phyloP scores from a whole-genome alignment of 73 alveolate genomes.

The Symbiodinium natans region DNA sequence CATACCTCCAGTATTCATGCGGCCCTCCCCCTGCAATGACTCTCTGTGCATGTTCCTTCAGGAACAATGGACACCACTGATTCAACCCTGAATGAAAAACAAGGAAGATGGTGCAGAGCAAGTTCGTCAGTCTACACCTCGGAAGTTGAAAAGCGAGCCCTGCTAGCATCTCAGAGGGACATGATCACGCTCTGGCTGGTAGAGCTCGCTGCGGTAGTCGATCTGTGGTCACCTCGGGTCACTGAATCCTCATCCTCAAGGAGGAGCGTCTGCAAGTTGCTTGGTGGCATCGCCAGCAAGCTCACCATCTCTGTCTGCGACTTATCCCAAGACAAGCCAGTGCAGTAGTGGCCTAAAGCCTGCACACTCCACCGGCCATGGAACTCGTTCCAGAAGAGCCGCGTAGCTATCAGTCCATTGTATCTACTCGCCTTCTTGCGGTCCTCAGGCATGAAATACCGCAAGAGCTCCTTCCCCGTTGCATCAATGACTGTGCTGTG shows the following conservation, averaged over 20 bases:
- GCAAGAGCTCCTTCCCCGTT: slow-evolving; percentile 37
- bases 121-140: neutral
- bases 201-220: slow-evolving; percentile 33
- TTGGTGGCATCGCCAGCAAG: slow-evolving; percentile 44
- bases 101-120: neutral
- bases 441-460: slow-evolving; percentile 63
- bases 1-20: neutral
- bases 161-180: neutral
- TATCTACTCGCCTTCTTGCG: neutral
- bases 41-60: neutral
- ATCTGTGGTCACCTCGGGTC: slow-evolving; percentile 44
- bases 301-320: slow-evolving; percentile 24
- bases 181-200: slow-evolving; percentile 13
- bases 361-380: slow-evolving; percentile 50
- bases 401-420: neutral
- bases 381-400: slow-evolving; percentile 64
- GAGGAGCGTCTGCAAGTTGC: slow-evolving; percentile 45
- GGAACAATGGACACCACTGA: neutral
- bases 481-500: slow-evolving; percentile 61
- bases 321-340: slow-evolving; percentile 25
- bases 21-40: neutral
- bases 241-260: slow-evolving; percentile 48
- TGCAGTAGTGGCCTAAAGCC: slow-evolving; percentile 46
- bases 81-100: neutral
- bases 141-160: neutral